A percentile compares a stretch with the other conserved stretches of the same genome.
phyloP scores from a whole-genome alignment of 139 green algal species.

The Pseudopediastrum boryanum region DNA sequence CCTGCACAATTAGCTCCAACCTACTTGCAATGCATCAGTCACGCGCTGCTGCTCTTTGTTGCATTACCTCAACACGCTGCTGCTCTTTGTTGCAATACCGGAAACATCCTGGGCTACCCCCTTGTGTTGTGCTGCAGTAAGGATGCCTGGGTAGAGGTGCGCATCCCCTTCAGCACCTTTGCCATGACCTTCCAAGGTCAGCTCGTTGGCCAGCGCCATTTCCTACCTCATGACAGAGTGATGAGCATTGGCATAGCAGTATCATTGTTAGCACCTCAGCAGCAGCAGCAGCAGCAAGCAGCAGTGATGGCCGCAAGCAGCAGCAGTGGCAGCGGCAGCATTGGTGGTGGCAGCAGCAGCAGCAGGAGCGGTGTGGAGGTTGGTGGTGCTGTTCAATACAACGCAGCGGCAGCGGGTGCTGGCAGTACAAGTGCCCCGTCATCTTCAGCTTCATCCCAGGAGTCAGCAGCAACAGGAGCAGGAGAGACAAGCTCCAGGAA shows the following conservation, averaged over 20 bases:
- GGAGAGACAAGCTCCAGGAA: no score
- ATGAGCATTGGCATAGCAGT: slow-evolving; percentile 25
- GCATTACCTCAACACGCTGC: not conserved
- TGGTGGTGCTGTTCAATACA: not conserved
- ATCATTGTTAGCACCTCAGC: not conserved
- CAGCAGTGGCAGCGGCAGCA: slow-evolving; percentile 17
- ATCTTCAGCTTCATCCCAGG: no score
- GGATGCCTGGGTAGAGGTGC: slow-evolving; percentile 19
- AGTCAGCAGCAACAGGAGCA: no score
- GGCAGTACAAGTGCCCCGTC: no score
- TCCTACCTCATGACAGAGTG: slow-evolving; percentile 24
- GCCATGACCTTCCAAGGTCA: slow-evolving; percentile 28
- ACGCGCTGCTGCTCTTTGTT: not conserved
- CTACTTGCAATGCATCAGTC: not conserved
- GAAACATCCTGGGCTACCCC: not conserved
- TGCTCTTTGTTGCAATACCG: not conserved
- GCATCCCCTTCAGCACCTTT: slow-evolving; percentile 7
- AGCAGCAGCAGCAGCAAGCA: not conserved
- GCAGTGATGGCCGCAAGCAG: not conserved
- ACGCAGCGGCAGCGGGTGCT: not conserved
- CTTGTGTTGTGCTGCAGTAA: not conserved
- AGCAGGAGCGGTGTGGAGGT: not conserved
- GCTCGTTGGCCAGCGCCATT: slow-evolving; percentile 25
- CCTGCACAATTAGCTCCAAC: not conserved
- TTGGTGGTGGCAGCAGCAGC: not conserved